A percentile compares a stretch with the other conserved stretches of the same genome.
Conservation (phyloP, 139 green algal species). For the Chlamydomonas eustigma region DNA sequence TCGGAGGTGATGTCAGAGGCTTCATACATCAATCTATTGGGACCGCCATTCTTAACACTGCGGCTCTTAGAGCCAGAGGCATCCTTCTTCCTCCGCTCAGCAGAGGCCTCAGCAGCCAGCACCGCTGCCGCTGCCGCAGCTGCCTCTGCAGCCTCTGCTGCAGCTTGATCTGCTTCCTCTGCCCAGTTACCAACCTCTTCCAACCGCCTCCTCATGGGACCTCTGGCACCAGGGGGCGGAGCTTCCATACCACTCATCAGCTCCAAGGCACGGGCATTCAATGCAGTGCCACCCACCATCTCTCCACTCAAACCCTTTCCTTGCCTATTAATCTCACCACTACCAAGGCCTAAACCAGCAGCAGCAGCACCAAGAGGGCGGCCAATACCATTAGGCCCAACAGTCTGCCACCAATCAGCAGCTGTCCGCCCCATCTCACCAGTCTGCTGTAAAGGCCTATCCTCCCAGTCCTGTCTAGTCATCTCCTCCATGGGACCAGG, state of each 20-base stretch:
- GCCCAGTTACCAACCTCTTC: background rate
- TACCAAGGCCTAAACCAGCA: no score
- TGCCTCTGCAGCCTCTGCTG: background rate
- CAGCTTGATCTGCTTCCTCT: background rate
- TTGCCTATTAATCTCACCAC: no score
- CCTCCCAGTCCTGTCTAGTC: background rate
- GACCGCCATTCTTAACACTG: background rate
- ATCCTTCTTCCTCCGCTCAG: background rate
- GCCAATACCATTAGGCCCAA: background rate
- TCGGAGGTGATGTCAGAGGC: background rate
- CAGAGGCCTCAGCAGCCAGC: background rate
- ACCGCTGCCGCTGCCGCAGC: background rate
- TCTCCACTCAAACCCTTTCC: no score
- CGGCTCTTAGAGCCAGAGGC: no score
- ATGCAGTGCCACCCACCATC: background rate
- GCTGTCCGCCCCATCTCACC: background rate
- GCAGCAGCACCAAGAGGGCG: no score
- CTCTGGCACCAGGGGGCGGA: no score
- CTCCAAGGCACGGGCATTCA: background rate
- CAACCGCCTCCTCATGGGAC: background rate
- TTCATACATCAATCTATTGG: background rate
- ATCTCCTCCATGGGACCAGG: background rate
- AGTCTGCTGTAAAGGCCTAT: background rate
- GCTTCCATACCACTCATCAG: background rate
- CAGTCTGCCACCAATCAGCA: background rate